Evolutionary conservation across 2,329 filamentous ascomycete species (phyloP), one percentile per base, ranked within the genome.

Genomic region (Aspergillus carbonarius): DNA sequence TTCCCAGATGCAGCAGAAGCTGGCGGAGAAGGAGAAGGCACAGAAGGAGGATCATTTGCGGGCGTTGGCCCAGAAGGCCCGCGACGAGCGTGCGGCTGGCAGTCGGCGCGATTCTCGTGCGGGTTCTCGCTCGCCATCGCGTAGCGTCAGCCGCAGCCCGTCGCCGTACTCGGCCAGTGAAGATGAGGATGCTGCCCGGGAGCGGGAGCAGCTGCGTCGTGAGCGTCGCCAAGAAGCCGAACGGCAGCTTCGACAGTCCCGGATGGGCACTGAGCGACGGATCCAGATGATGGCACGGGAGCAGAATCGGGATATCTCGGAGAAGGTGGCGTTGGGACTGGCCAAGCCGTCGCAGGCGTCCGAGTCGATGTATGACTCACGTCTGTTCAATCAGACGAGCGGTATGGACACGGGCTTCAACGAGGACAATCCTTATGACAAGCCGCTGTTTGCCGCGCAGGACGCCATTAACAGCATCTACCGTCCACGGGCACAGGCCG

Each of bases 371-470:
- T 99, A 96, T 79, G 95, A 99, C 78, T 96, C 92, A 2, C 84
- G 95, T 40, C 79, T 99, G 30, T 99, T 99, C 78, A 97, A 98
- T 77, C 92, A 96, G 77, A 89, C 88, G 5, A 93, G 90, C 67
- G 95, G 95, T 0, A 96, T 99, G 72, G 89, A 92, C 66, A 85
- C 88, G 54, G 95, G 93, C 0, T 92, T 97, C 83, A 99, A 99
- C 75, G 95, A 99, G 75, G 95, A 99, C 74, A 95, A 99, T 71
- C 87, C 88, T 0, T 99, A 98, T 78, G 95, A 98, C 75, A 98
- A 98, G 78, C 95, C 95, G 18, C 81, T 99, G 7, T 99, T 99
- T 73, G 93, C 93, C 0, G 93, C 95, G 13, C 92, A 97, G 73
- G 93, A 98, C 72, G 93, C 92, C 8, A 92, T 97, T 68, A 95